Evolutionary conservation across 1,284 basidiomycete genomes (phyloP).

Genomic region (Moniliophthora roreri): DNA sequence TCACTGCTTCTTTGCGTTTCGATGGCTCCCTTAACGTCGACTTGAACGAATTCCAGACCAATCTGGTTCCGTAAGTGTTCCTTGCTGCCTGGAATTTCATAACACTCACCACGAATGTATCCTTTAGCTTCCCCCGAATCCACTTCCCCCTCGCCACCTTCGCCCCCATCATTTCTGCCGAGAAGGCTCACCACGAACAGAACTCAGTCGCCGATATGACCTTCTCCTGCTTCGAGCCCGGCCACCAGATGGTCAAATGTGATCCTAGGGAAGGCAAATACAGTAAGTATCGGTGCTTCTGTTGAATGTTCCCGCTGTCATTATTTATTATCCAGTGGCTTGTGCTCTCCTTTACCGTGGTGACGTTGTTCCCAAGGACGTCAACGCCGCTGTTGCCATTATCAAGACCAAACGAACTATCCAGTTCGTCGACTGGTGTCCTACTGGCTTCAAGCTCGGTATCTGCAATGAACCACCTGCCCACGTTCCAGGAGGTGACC

Average conservation of each 20-base stretch:
- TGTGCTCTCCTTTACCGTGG: slow-evolving; percentile 91
- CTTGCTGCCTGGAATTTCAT: background rate
- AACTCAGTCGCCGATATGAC: slow-evolving; percentile 95
- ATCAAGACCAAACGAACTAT: slow-evolving; percentile 96
- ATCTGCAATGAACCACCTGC: slow-evolving; percentile 90
- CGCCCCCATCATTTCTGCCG: slow-evolving; percentile 84
- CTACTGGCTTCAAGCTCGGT: slow-evolving; percentile 87
- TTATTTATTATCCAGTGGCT: slow-evolving; percentile 54
- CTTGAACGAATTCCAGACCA: slow-evolving; percentile 93
- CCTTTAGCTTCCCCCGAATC: slow-evolving; percentile 68
- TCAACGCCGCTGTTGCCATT: slow-evolving; percentile 88
- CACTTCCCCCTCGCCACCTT: slow-evolving; percentile 93
- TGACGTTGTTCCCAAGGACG: slow-evolving; percentile 97
- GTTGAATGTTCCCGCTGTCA: slow-evolving; percentile 50
- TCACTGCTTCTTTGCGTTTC: slow-evolving; percentile 72
- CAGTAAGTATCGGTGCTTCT: slow-evolving; percentile 47
- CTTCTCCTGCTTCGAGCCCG: slow-evolving; percentile 90
- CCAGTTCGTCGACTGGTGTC: slow-evolving; percentile 90
- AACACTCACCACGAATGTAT: slow-evolving; percentile 22
- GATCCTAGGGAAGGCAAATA: slow-evolving; percentile 89
- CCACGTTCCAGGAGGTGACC: slow-evolving; percentile 82
- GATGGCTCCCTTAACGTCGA: slow-evolving; percentile 91
- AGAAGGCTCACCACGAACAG: slow-evolving; percentile 85
- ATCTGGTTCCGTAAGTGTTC: slow-evolving; percentile 69
- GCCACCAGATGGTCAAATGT: slow-evolving; percentile 93